Evolutionary conservation across 306 rosid species (phyloP).

Genomic region (Inga laurina): DNA sequence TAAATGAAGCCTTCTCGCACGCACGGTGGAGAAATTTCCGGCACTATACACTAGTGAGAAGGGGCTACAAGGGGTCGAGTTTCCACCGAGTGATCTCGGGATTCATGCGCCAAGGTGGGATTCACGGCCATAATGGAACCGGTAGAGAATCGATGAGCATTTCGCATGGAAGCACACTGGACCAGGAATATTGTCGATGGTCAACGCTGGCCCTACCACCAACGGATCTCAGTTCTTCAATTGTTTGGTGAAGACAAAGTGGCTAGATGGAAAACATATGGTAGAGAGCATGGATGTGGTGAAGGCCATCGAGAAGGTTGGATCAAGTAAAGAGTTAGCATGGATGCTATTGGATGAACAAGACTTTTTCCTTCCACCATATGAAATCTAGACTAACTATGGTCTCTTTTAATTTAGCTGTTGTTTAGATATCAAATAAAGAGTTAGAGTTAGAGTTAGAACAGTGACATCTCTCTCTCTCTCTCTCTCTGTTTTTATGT

Average conservation of each 20-base stretch:
- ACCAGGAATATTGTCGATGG: not conserved
- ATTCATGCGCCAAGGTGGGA: not conserved
- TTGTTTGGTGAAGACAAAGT: not conserved
- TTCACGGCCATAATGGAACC: not conserved
- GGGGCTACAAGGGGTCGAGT: not conserved
- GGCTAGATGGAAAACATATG: not conserved
- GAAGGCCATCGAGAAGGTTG: not conserved
- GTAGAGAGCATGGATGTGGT: not conserved
- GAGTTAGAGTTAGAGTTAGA: not conserved
- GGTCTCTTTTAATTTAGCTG: not conserved
- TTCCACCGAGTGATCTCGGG: not conserved
- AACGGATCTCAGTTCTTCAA: not conserved
- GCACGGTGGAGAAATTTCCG: not conserved
- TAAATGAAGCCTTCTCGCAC: not conserved
- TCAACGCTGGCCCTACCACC: not conserved
- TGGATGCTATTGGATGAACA: too few species aligned
- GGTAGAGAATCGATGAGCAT: constrained; percentile 13
- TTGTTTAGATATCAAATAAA: not conserved
- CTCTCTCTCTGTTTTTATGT: too few species aligned
- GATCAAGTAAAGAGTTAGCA: not conserved
- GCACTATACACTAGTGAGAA: not conserved
- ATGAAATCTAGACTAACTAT: not conserved
- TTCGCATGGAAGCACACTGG: not conserved
- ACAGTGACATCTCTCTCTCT: not conserved
- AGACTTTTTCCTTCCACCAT: not conserved